phyloP scores from a whole-genome alignment of 345 rosid species.

The Carallia pectinifolia region DNA sequence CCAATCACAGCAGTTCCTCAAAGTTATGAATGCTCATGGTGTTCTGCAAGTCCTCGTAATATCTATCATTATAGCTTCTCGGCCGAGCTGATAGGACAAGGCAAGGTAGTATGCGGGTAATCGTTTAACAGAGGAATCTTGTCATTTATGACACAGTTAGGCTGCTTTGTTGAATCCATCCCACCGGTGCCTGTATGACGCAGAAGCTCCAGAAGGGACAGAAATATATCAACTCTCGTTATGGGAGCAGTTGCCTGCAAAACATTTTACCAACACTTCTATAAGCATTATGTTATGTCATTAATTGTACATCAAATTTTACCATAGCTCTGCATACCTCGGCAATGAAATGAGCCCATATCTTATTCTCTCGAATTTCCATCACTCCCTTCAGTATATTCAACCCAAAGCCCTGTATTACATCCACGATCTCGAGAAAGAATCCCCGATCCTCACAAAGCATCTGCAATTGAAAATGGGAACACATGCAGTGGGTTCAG shows the following conservation, averaged over 20 bases:
- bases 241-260: slow-evolving; percentile 55
- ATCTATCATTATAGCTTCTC: slow-evolving; percentile 16
- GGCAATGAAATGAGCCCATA: slow-evolving; percentile 82
- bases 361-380: slow-evolving; percentile 58
- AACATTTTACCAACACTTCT: slow-evolving; percentile 14
- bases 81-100: slow-evolving; percentile 20
- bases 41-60: neutral
- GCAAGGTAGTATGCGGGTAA: slow-evolving; percentile 31
- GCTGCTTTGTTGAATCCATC: slow-evolving; percentile 33
- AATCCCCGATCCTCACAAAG: slow-evolving; percentile 68
- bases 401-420: slow-evolving; percentile 66
- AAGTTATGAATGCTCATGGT: slow-evolving; percentile 12
- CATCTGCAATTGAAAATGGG: slow-evolving; percentile 47
- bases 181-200: slow-evolving; percentile 36
- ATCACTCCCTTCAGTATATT: slow-evolving; percentile 77
- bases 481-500: neutral
- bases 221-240: slow-evolving; percentile 70
- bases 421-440: slow-evolving; percentile 81
- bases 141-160: slow-evolving; percentile 22
- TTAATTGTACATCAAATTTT: neutral
- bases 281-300: neutral
- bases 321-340: slow-evolving; percentile 44
- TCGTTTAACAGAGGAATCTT: slow-evolving; percentile 27
- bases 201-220: slow-evolving; percentile 73
- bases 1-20: slow-evolving; percentile 19